Percentiles rank a stretch among this genome's conserved stretches.
Conservation (phyloP, 2,329 filamentous ascomycete genomes). For the Aspergillus felis region DNA sequence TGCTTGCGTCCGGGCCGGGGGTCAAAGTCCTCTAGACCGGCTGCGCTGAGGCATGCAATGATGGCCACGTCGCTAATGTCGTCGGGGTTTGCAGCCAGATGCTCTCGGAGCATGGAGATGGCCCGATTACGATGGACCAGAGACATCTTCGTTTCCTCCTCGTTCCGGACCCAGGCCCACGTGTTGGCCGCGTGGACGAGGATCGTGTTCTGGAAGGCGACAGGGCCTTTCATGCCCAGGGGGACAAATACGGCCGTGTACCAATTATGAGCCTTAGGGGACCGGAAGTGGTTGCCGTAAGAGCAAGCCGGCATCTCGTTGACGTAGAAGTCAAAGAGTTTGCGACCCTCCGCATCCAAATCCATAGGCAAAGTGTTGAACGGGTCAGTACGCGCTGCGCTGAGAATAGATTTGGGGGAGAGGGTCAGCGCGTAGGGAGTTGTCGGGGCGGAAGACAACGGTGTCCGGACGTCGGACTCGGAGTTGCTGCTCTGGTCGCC, state of each 20-base stretch:
- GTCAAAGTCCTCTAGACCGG: conserved; percentile 39
- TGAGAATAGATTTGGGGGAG: conserved; percentile 31
- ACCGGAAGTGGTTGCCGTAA: conserved; percentile 34
- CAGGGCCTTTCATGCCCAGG: conserved; percentile 37
- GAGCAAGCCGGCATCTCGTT: conserved; percentile 38
- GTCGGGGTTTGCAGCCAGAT: conserved; percentile 26
- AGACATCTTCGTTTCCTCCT: conserved; percentile 27
- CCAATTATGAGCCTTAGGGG: conserved; percentile 35
- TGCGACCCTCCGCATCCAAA: conserved; percentile 27
- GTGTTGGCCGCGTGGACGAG: conserved; percentile 38
- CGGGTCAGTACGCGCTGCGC: conserved; percentile 35
- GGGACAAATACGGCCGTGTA: conserved; percentile 38
- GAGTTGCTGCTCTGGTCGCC: conserved; percentile 7
- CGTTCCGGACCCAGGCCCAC: conserved; percentile 34
- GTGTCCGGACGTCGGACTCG: conserved; percentile 10
- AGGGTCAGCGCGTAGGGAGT: conserved; percentile 15
- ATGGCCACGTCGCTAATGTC: conserved; percentile 38
- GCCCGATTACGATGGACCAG: conserved; percentile 32
- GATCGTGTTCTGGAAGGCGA: conserved; percentile 37
- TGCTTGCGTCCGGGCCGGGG: conserved; percentile 35
- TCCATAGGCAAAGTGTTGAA: conserved; percentile 35
- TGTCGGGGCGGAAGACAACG: conserved; percentile 12
- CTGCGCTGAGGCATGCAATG: conserved; percentile 37
- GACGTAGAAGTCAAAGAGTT: conserved; percentile 39
- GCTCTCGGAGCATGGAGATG: conserved; percentile 31